A percentile compares a stretch with the other conserved stretches of the same genome.
Conservation (phyloP, 805 yeast genomes). For the Candida succiphila region DNA sequence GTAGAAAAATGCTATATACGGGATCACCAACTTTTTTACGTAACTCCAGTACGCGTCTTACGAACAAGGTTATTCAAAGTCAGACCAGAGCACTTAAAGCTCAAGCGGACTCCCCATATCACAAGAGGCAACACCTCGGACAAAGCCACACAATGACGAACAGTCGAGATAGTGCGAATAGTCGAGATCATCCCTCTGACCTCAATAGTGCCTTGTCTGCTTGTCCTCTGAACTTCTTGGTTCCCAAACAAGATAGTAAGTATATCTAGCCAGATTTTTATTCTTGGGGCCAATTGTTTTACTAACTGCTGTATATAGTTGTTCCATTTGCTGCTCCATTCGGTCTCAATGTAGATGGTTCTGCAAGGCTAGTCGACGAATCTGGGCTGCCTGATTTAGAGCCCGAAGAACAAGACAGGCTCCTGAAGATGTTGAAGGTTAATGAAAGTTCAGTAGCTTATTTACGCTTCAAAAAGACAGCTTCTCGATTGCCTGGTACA, state of each 20-base stretch:
- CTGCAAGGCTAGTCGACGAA: background rate
- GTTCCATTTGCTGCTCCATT: conserved; percentile 20
- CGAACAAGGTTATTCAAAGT: too few species aligned
- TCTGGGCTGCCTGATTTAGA: background rate
- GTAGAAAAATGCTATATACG: too few species aligned
- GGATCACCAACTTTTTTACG: too few species aligned
- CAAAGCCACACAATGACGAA: too few species aligned
- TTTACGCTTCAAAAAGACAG: conserved; percentile 26
- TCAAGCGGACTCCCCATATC: too few species aligned
- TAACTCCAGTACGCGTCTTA: too few species aligned
- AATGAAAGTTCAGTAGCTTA: conserved; percentile 11
- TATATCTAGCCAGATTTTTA: conserved; percentile 2
- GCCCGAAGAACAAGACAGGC: conserved; percentile 1
- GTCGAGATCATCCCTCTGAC: conserved; percentile 5
- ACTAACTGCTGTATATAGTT: conserved; percentile 6
- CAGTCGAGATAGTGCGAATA: too few species aligned
- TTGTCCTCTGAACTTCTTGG: conserved; percentile 25
- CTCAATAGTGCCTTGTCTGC: conserved; percentile 13
- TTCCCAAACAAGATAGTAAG: conserved; percentile 31
- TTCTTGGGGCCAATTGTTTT: background rate
- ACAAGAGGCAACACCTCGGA: too few species aligned
- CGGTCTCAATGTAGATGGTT: conserved; percentile 3
- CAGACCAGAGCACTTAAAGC: too few species aligned
- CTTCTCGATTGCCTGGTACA: conserved; percentile 3
- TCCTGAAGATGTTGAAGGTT: conserved; percentile 6